Evolutionary conservation across 495 filamentous ascomycete species (phyloP).

Genomic region (Hypoxylon lienhwacheense): DNA sequence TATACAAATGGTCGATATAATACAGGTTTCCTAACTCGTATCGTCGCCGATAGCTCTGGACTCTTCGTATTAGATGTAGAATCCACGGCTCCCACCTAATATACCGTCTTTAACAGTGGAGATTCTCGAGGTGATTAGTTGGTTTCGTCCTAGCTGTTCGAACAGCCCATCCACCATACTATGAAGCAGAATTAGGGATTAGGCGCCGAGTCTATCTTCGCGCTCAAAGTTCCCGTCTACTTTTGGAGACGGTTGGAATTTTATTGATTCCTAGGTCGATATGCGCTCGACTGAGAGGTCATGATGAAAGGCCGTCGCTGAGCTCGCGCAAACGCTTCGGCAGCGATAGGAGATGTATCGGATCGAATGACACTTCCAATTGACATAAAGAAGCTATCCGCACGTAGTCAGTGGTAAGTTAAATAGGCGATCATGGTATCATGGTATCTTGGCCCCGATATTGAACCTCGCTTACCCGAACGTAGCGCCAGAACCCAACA

Average conservation of each 20-base stretch:
- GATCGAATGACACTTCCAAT: slow-evolving; percentile 95
- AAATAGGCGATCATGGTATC: not conserved
- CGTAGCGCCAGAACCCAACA: slow-evolving; percentile 93
- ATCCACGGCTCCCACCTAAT: not conserved
- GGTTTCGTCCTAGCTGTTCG: not conserved
- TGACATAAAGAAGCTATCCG: slow-evolving; percentile 92
- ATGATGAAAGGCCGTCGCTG: slow-evolving; percentile 65
- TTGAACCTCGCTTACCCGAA: slow-evolving; percentile 73
- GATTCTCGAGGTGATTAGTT: slow-evolving; percentile 1
- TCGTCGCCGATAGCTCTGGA: not conserved
- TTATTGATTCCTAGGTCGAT: slow-evolving; percentile 40
- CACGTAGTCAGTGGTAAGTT: slow-evolving; percentile 15
- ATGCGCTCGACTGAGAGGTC: slow-evolving; percentile 50
- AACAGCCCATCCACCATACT: not conserved
- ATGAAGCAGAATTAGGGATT: not conserved
- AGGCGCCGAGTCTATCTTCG: not conserved
- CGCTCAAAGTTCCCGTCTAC: not conserved
- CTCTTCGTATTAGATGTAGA: not conserved
- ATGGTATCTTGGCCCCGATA: too few relatives aligned
- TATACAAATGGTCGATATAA: slow-evolving; percentile 19
- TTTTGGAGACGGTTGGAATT: not conserved
- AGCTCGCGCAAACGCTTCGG: slow-evolving; percentile 63
- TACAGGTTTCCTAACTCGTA: too few relatives aligned
- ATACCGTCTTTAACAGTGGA: not conserved
- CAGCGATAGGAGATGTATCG: slow-evolving; percentile 65